Evolutionary conservation across 148 eudicot genomes (phyloP).

Genomic region (Hydrangea macrophylla): DNA sequence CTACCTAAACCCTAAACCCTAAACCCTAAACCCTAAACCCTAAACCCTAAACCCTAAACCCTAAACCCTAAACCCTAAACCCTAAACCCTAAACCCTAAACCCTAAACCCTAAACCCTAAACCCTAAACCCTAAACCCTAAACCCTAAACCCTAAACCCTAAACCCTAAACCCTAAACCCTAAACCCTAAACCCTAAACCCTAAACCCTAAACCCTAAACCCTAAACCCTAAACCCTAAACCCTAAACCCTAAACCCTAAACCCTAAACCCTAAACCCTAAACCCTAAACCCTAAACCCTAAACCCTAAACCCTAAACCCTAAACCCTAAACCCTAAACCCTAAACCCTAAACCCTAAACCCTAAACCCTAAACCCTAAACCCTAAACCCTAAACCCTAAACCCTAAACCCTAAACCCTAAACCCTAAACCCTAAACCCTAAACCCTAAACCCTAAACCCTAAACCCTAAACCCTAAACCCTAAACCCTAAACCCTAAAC

Average conservation of each 20-base stretch:
- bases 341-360: slow-evolving; percentile 24
- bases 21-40: slow-evolving; percentile 20
- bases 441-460: slow-evolving; percentile 17
- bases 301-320: slow-evolving; percentile 18
- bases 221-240: slow-evolving; percentile 30
- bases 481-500: slow-evolving; percentile 7
- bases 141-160: slow-evolving; percentile 19
- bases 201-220: slow-evolving; percentile 23
- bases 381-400: slow-evolving; percentile 22
- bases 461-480: slow-evolving; percentile 8
- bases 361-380: slow-evolving; percentile 26
- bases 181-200: slow-evolving; percentile 27
- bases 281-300: slow-evolving; percentile 18
- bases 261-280: slow-evolving; percentile 24
- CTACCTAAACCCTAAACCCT: slow-evolving; percentile 18
- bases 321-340: slow-evolving; percentile 25
- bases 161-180: slow-evolving; percentile 22
- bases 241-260: slow-evolving; percentile 24
- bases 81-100: slow-evolving; percentile 27
- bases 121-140: slow-evolving; percentile 28
- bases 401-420: slow-evolving; percentile 25
- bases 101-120: slow-evolving; percentile 20
- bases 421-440: slow-evolving; percentile 27
- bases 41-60: slow-evolving; percentile 21
- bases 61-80: slow-evolving; percentile 25